phyloP scores from a whole-genome alignment of 1,139 yeast species.

The Scheffersomyces stambukii region DNA sequence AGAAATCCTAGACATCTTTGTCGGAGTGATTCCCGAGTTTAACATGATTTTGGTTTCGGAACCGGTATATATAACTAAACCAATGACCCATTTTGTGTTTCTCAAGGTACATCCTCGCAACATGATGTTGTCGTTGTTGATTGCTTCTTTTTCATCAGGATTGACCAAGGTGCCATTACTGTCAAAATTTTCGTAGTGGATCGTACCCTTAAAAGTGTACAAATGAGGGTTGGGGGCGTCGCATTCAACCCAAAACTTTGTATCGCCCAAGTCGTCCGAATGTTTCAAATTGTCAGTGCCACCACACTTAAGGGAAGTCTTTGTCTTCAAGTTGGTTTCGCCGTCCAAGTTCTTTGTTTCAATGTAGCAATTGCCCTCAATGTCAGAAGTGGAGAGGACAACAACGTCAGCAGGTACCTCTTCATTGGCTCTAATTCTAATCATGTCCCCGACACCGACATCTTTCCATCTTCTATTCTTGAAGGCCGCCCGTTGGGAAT shows the following conservation, averaged over 20 bases:
- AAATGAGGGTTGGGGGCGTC: slow-evolving; percentile 86
- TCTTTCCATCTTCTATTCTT: slow-evolving; percentile 72
- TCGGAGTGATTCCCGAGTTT: slow-evolving; percentile 90
- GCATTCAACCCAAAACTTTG: slow-evolving; percentile 82
- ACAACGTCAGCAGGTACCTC: slow-evolving; percentile 92
- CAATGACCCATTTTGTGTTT: slow-evolving; percentile 92
- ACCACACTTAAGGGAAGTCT: slow-evolving; percentile 72
- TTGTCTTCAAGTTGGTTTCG: slow-evolving; percentile 86
- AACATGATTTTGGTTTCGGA: slow-evolving; percentile 88
- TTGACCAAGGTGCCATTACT: slow-evolving; percentile 32
- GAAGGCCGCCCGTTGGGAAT: slow-evolving; percentile 9
- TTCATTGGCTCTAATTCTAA: slow-evolving; percentile 80
- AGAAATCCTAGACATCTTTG: slow-evolving; percentile 79
- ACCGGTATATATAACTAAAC: slow-evolving; percentile 87
- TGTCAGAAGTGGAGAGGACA: slow-evolving; percentile 74
- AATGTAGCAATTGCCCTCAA: slow-evolving; percentile 86
- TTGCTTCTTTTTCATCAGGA: slow-evolving; percentile 61
- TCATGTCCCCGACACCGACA: slow-evolving; percentile 83
- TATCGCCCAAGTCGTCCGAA: slow-evolving; percentile 66
- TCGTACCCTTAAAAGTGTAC: slow-evolving; percentile 84
- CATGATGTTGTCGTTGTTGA: slow-evolving; percentile 73
- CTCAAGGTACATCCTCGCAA: slow-evolving; percentile 89
- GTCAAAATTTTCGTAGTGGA: slow-evolving; percentile 54
- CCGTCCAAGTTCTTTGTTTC: slow-evolving; percentile 97
- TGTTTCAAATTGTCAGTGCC: slow-evolving; percentile 51